These are phyloP conservation scores for Strigomonas galati DNA, from an alignment of 208 protist genomes.

Conservation along the genomic window DNA sequence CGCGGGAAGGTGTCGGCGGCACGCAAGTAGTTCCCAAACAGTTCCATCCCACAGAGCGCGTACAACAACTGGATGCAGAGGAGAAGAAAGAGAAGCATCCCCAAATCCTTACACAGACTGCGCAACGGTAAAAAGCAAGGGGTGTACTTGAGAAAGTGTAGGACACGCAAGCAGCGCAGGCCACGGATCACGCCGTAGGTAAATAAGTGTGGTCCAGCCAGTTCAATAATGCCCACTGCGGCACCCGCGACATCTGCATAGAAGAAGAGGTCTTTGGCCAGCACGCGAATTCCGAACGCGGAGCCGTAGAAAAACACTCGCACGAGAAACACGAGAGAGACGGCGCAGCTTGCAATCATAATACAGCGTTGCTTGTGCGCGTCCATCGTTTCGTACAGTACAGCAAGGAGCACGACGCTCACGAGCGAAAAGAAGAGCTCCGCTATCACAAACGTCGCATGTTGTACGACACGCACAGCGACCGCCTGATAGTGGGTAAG, in stretches of 20 bases:
- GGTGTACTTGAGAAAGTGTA: constrained; percentile 28
- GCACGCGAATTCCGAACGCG: constrained; percentile 20
- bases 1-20: neutral
- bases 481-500: neutral
- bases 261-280: constrained; percentile 33
- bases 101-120: constrained; percentile 18
- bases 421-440: constrained; percentile 30
- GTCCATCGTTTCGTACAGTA: constrained; percentile 24
- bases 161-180: constrained; percentile 40
- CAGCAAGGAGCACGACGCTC: constrained; percentile 40
- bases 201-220: constrained; percentile 24
- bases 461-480: constrained; percentile 17
- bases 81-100: constrained; percentile 24
- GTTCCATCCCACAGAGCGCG: constrained; percentile 51
- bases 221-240: constrained; percentile 37
- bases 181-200: constrained; percentile 20
- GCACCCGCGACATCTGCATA: constrained; percentile 36
- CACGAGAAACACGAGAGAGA: constrained; percentile 37
- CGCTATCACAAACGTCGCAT: constrained; percentile 16
- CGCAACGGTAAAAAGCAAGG: constrained; percentile 16
- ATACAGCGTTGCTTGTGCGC: constrained; percentile 7
- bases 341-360: constrained; percentile 21
- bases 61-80: constrained; percentile 33
- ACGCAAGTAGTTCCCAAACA: constrained; percentile 22
- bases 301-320: constrained; percentile 33